Percentiles rank a stretch among this genome's conserved stretches.
These are phyloP conservation scores for Cordyceps javanica DNA, from an alignment of 2,329 filamentous ascomycete genomes.

Conservation along the genomic window DNA sequence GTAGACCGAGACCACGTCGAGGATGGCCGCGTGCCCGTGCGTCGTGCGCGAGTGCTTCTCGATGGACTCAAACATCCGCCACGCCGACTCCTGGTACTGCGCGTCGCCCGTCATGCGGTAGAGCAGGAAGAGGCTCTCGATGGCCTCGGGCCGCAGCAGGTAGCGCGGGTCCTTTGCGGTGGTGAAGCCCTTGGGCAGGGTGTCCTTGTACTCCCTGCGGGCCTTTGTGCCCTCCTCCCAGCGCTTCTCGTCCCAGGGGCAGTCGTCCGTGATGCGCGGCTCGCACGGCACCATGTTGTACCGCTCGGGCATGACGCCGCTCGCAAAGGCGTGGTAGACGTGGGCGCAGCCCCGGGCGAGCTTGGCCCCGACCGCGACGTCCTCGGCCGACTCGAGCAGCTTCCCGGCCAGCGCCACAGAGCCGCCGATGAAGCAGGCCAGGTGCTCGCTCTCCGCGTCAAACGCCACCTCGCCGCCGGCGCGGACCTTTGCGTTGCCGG, in stretches of 20 bases:
- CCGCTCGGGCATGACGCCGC: slow-evolving; percentile 48
- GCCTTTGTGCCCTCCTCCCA: slow-evolving; percentile 18
- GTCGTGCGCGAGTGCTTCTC: slow-evolving; percentile 51
- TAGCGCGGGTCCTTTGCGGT: slow-evolving; percentile 51
- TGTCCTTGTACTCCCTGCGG: slow-evolving; percentile 12
- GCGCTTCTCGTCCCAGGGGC: slow-evolving; percentile 25
- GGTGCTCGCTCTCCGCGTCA: slow-evolving; percentile 35
- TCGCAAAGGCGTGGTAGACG: slow-evolving; percentile 40
- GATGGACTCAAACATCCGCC: slow-evolving; percentile 64
- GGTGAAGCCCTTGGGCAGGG: slow-evolving; percentile 48
- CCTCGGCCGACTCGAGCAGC: slow-evolving; percentile 33
- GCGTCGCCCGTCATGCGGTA: slow-evolving; percentile 63
- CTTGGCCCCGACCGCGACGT: slow-evolving; percentile 38
- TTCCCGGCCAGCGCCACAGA: slow-evolving; percentile 43
- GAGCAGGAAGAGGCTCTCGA: slow-evolving; percentile 75
- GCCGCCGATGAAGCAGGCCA: slow-evolving; percentile 47
- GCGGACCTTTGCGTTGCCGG: slow-evolving; percentile 31
- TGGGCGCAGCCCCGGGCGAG: slow-evolving; percentile 47
- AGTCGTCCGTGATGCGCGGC: slow-evolving; percentile 22
- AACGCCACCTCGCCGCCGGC: slow-evolving; percentile 16
- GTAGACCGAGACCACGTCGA: slow-evolving; percentile 43
- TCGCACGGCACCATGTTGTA: slow-evolving; percentile 37
- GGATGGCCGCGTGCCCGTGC: slow-evolving; percentile 56
- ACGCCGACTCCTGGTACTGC: slow-evolving; percentile 60
- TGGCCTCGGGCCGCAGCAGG: slow-evolving; percentile 67